Evolutionary conservation across 2,329 filamentous ascomycete species (phyloP), one percentile per base, ranked within the genome.

Genomic region (Botryosphaeria dothidea): DNA sequence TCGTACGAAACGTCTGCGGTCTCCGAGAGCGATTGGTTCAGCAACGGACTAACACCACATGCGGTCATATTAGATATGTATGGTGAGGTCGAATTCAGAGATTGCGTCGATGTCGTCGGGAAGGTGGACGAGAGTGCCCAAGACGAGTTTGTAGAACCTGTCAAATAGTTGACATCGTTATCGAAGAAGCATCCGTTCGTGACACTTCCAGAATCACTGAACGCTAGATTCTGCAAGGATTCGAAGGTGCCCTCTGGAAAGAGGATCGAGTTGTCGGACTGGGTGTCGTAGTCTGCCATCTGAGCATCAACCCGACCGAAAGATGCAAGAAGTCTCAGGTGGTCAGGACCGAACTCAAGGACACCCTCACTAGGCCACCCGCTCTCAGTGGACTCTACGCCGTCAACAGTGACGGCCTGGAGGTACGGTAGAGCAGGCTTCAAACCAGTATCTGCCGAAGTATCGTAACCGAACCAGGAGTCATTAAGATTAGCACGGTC

Each of bases 361-460:
- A 82, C 87, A 21, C 82, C 80, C 68, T 86, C 83, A n/a, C 82
- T 84, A 0, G 88, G 88, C 88, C 88, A 90, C 11, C 88, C 88
- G 74, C 88, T 81, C 0, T 79, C 71, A 0, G 87, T 89, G 21
- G 79, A 80, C 2, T 71, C 48, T 7, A 74, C 69, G 19, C 79
- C 77, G 54, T 66, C 72, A 34, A 70, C 74, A 19, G 71, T 51
- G 36, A 17, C n/a, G 51, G 13, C 13, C 2, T 49, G n/a, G 9
- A 65, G 23, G 66, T 17, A 80, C 21, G 45, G 17, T 31, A 64
- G 21, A 3, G 49, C 61, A 25, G 56, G 56, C 27, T 34, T 46
- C 49, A 45, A 31, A 9, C 36, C 19, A 8, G 38, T 27, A 34
- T 54, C 36, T 25, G 19, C 15, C 13, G 48, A 23, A 29, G 41